Evolutionary conservation across 371 early-diverging fungal species (phyloP), one percentile per base, ranked within the genome.

Genomic region (Zychaea mexicana): DNA sequence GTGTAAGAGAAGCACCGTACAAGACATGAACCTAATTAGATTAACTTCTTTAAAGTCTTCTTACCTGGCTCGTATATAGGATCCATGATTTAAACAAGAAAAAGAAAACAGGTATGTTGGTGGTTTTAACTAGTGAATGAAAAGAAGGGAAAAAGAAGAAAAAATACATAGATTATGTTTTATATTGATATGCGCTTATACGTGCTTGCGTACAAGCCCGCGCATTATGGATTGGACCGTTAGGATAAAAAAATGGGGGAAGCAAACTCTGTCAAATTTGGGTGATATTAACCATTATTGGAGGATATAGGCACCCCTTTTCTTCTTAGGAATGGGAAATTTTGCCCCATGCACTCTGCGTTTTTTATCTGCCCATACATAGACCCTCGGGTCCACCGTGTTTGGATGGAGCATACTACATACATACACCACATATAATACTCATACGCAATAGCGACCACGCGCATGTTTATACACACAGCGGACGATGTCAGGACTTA

Each of bases 31-130:
- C n/a, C n/a, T n/a, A n/a, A n/a, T n/a, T n/a, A n/a, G n/a, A n/a
- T n/a, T n/a, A n/a, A n/a, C n/a, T n/a, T n/a, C n/a, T n/a, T n/a
- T n/a, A 33, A 33, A 33, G 33, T 33, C 5, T 33, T 33, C 33
- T 38, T 61, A 61, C 62, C 54, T 61, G 52, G 62, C 36, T 61
- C 62, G 38, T 61, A 61, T n/a, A n/a, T n/a, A n/a, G n/a, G n/a
- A n/a, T n/a, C n/a, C 62, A 61, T 61, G 53, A 60, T 60, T 8
- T n/a, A 21, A 15, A 27, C 9, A 24, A 32, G 24, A 17, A 46
- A 33, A 12, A 42, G 2, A 12, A 42, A n/a, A n/a, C n/a, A n/a
- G n/a, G n/a, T n/a, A n/a, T n/a, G n/a, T n/a, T n/a, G n/a, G n/a
- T n/a, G n/a, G n/a, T n/a, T n/a, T n/a, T n/a, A n/a, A 42, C 15